Conservation (phyloP, 2,329 filamentous ascomycete species). For the Epichloe sylvatica region DNA sequence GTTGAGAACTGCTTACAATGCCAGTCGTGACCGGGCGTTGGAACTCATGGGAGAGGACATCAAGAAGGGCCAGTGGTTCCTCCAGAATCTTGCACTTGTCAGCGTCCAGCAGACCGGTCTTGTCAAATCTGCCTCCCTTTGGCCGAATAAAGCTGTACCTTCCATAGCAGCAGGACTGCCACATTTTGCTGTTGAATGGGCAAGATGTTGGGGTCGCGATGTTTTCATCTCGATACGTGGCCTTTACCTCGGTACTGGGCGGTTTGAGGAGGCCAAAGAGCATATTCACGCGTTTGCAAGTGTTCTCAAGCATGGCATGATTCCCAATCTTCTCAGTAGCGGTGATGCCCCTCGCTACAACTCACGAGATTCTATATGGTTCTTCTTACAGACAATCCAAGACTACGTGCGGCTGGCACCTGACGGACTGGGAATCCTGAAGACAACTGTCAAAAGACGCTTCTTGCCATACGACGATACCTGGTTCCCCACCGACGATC, state of each 20-base stretch:
- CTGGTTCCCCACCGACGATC: slow-evolving; percentile 73
- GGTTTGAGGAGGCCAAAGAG: slow-evolving; percentile 78
- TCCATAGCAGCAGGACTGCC: slow-evolving; percentile 84
- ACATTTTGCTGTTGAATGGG: slow-evolving; percentile 89
- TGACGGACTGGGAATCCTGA: slow-evolving; percentile 57
- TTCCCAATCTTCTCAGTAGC: slow-evolving; percentile 81
- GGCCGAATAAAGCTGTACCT: slow-evolving; percentile 70
- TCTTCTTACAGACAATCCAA: slow-evolving; percentile 90
- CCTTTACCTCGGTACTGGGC: slow-evolving; percentile 78
- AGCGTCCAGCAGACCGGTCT: slow-evolving; percentile 82
- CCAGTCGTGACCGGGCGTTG: slow-evolving; percentile 64
- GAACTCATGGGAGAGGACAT: slow-evolving; percentile 68
- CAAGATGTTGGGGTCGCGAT: slow-evolving; percentile 91
- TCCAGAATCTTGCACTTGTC: slow-evolving; percentile 79
- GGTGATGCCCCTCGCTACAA: slow-evolving; percentile 86
- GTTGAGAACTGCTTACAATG: slow-evolving; percentile 74
- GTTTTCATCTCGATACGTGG: slow-evolving; percentile 93
- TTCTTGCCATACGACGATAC: slow-evolving; percentile 94
- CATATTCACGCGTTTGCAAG: slow-evolving; percentile 92
- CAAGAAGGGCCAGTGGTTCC: slow-evolving; percentile 69
- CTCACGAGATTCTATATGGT: slow-evolving; percentile 92
- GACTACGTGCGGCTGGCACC: slow-evolving; percentile 79
- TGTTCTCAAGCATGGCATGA: slow-evolving; percentile 96
- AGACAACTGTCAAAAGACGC: slow-evolving; percentile 64
- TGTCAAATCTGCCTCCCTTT: slow-evolving; percentile 81